phyloP scores from a whole-genome alignment of 148 eudicot genomes.

The Beta vulgaris region DNA sequence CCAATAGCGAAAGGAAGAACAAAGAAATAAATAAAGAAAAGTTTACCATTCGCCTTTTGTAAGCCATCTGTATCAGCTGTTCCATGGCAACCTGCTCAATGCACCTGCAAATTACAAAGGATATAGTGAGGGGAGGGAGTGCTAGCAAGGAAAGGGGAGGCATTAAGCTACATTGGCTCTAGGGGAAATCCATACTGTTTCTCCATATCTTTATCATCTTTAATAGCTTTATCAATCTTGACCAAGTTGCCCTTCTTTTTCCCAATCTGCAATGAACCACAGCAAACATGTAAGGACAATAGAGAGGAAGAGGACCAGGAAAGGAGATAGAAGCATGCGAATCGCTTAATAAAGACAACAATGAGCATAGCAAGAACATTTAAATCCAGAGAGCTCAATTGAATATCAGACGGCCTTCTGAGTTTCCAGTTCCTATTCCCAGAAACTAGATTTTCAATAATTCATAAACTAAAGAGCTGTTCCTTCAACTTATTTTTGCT shows the following conservation, averaged over 20 bases:
- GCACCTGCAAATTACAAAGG: slow-evolving; percentile 35
- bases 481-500: neutral
- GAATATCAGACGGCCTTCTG: neutral
- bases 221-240: slow-evolving; percentile 42
- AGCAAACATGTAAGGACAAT: slow-evolving; percentile 14
- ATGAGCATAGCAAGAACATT: too few species aligned
- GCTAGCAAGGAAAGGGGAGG: neutral
- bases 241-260: slow-evolving; percentile 38
- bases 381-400: neutral
- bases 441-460: slow-evolving; percentile 1
- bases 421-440: neutral
- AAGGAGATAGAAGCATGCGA: too few species aligned
- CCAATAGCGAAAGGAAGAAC: neutral
- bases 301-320: neutral
- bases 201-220: slow-evolving; percentile 34
- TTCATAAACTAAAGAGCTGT: neutral
- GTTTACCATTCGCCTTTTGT: slow-evolving; percentile 51
- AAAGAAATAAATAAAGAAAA: neutral
- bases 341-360: too few species aligned
- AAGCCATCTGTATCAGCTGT: slow-evolving; percentile 52
- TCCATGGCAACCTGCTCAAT: slow-evolving; percentile 54
- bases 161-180: neutral
- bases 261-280: slow-evolving; percentile 31
- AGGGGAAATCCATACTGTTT: slow-evolving; percentile 28
- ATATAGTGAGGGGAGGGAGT: neutral